Evolutionary conservation across 345 rosid genomes (phyloP), one percentile per base, ranked within the genome.

Genomic region (Noccaea caerulescens): DNA sequence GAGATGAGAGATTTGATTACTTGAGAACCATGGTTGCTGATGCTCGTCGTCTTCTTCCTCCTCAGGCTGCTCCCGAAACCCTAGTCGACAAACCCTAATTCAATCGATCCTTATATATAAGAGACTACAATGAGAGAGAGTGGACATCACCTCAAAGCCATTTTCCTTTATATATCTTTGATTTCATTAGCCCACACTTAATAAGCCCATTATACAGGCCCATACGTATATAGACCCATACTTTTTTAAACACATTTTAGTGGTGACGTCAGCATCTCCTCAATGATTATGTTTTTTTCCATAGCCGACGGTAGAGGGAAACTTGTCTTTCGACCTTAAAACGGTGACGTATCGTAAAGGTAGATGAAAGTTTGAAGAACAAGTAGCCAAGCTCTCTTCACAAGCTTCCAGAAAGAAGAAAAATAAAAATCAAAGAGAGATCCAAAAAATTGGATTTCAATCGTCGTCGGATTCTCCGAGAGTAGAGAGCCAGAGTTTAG

Each of bases 11-110:
- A 66, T 72, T 61, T 4, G n/a, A 68, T 71, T 78, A 78, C 81
- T 78, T 78, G 75, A 78, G 81, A 73, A 78, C 81, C 81, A 78
- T 78, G 58, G 75, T 63, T 41, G 74, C 49, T 58, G 43, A 47
- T 76, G 8, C 37, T 63, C 16, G 23, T 42, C 39, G 3, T 54
- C 49, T 60, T 66, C 70, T 12, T 63, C 58, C 45, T 67, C 44
- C 69, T 41, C 37, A 14, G 63, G 58, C 73, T 76, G 76, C 76
- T 70, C 57, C 50, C 10, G 50, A 68, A 72, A 59, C 63, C 51
- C 65, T 76, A 54, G 9, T 45, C 51, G 2, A 20, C 8, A 52
- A 75, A 68, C 78, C 80, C 80, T 76, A 76, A 69, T 46, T 59
- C 51, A 36, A 6, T 59, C 57, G 68, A 25, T 2, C 3, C 3